phyloP scores from a whole-genome alignment of 768 basidiomycete species.

The Lactifluus echinatus region DNA sequence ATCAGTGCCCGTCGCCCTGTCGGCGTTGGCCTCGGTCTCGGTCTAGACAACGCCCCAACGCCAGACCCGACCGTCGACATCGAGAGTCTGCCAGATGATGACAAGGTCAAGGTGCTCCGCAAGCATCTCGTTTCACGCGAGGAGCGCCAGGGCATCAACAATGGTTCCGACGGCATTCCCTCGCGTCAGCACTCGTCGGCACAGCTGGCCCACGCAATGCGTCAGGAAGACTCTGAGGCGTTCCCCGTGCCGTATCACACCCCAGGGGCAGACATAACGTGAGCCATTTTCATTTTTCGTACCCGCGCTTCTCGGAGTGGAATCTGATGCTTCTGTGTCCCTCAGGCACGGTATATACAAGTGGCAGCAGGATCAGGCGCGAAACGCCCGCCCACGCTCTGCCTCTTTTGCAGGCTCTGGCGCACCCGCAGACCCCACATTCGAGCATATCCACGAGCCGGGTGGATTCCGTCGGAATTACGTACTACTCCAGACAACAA shows the following conservation, averaged over 20 bases:
- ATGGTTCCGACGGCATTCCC: constrained; percentile 27
- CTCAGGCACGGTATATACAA: constrained; percentile 86
- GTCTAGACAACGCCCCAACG: constrained; percentile 24
- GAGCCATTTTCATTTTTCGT: constrained; percentile 18
- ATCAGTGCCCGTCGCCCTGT: constrained; percentile 32
- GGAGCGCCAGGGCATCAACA: constrained; percentile 38
- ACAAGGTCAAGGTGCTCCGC: constrained; percentile 73
- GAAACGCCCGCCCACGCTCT: constrained; percentile 54
- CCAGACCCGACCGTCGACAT: constrained; percentile 30
- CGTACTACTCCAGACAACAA: constrained; percentile 58
- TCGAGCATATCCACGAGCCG: constrained; percentile 91
- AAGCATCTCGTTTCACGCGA: constrained; percentile 73
- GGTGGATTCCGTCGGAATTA: constrained; percentile 93
- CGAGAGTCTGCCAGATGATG: constrained; percentile 66
- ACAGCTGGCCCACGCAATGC: constrained; percentile 20
- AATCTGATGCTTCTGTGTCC: not conserved
- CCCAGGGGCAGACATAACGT: constrained; percentile 89
- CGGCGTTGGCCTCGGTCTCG: constrained; percentile 16
- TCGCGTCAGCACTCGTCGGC: constrained; percentile 23
- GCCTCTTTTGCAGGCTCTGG: constrained; percentile 57
- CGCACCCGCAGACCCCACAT: constrained; percentile 55
- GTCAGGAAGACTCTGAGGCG: constrained; percentile 48
- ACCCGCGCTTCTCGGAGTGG: not conserved
- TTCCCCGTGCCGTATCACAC: constrained; percentile 89
- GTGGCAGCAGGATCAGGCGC: constrained; percentile 74